Conservation (phyloP, 106 monocot species). For the Dendrobium huoshanense region DNA sequence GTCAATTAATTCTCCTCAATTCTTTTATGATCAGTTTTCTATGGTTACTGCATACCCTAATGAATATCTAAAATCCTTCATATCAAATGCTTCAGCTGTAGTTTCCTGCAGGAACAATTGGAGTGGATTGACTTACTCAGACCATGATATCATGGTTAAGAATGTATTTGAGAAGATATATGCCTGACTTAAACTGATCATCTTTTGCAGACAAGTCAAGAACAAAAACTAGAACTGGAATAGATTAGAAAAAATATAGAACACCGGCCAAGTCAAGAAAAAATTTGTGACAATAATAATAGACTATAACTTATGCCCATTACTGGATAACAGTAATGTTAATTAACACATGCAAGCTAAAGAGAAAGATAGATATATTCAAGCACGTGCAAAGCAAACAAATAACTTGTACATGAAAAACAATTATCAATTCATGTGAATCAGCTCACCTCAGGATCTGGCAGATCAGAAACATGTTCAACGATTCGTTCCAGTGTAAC, state of each 20-base stretch:
- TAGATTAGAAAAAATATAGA: neutral
- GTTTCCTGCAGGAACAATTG: neutral
- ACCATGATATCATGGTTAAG: neutral
- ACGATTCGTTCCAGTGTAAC: conserved; percentile 59
- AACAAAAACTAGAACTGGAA: neutral
- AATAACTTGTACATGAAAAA: neutral
- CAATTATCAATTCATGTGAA: conserved; percentile 1
- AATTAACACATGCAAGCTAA: neutral
- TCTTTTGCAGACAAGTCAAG: neutral
- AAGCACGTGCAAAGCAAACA: neutral
- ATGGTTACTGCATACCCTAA: neutral
- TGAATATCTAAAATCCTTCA: neutral
- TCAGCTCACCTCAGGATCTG: conserved; percentile 69
- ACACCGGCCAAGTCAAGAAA: neutral
- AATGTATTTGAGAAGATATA: neutral
- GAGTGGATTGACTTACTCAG: neutral
- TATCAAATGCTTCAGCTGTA: neutral
- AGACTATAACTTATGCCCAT: neutral
- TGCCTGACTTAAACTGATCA: neutral
- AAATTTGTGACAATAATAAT: neutral
- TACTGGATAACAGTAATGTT: neutral
- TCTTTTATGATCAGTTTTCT: neutral
- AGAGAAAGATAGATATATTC: neutral
- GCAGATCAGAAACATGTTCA: conserved; percentile 67
- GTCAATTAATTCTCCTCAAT: no score